A percentile compares a stretch with the other conserved stretches of the same genome.
Conservation (phyloP, 163 green algal species). For the Chlorella variabilis region DNA sequence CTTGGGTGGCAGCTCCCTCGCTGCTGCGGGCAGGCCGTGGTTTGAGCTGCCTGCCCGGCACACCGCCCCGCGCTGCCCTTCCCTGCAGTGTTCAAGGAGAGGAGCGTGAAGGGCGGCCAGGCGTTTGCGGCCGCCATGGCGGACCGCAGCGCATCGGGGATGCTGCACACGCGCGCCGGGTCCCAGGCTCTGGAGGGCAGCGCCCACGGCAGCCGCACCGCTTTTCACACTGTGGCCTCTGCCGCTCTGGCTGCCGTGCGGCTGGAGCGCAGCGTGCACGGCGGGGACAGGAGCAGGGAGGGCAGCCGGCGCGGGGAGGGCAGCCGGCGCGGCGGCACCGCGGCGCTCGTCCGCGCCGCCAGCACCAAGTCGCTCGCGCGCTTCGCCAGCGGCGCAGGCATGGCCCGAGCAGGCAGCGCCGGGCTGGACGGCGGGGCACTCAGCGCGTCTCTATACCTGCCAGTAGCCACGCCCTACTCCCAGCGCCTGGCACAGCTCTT, state of each 20-base stretch:
- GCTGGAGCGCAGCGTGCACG: conserved; percentile 20
- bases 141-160: not conserved
- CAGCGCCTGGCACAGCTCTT: conserved; percentile 38
- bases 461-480: conserved; percentile 39
- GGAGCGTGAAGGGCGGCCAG: not conserved
- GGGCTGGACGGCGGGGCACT: not conserved
- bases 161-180: too few species aligned
- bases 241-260: not conserved
- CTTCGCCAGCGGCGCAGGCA: too few species aligned
- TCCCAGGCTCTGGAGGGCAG: not conserved
- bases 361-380: too few species aligned
- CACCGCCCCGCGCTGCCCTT: too few species aligned
- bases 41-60: not conserved
- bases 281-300: not conserved
- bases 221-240: not conserved
- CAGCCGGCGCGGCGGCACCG: not conserved
- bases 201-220: not conserved
- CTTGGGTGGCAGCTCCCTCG: too few species aligned
- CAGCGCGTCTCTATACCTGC: conserved; percentile 24
- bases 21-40: too few species aligned
- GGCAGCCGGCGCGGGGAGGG: not conserved
- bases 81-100: not conserved
- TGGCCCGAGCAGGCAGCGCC: not conserved
- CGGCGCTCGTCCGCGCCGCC: not conserved
- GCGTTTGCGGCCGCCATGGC: not conserved